Base-by-base conservation (phyloP, 495 filamentous ascomycete species). In the Aeminium ludgeri region DNA sequence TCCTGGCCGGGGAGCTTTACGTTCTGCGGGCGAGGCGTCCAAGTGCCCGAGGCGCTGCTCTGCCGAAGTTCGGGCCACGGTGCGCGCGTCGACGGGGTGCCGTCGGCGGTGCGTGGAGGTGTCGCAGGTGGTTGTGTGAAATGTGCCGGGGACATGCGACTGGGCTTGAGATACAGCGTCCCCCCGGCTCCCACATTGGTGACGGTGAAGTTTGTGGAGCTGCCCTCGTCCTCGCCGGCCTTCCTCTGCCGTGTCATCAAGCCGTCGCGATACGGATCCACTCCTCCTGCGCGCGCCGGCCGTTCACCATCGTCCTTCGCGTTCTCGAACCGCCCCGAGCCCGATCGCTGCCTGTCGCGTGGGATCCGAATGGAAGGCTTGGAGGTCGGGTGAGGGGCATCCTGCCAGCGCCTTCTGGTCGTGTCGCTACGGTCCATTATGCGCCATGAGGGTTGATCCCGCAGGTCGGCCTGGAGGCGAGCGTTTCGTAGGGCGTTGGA, bases 371-470 rank as follows among this genome's bases (percentile, higher is more conserved):
- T 10, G 10, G 18, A 41, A 16, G 29, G 17, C 28, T 28, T 38
- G 1, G 46, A 15, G 10, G 36, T 29, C 15, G 40, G 40, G 23
- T 40, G 41, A 5, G 36, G 19, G 36, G 58, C 54, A 44, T 65
- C 42, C 23, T 27, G 31, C 31, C 50, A 16, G 15, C 40, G 39
- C 44, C 30, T 46, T 53, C 54, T 37, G 51, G 45, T 34, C 51
- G 23, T 3, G 6, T 36, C 37, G 17, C 8, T 37, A 17, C 36
- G 46, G 18, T 50, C 46, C 46, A 50, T 50, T 1, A 3, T 25
- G 1, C 30, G 45, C 45, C 45, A 46, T 46, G 20, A 19, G 44
- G 5, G 11, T n/a, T n/a, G n/a, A n/a, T n/a, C n/a, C n/a, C n/a
- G n/a, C n/a, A n/a, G n/a, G n/a, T n/a, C n/a, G n/a, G n/a, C n/a